Conservation (phyloP, 768 basidiomycete species). For the Russula olivacea region DNA sequence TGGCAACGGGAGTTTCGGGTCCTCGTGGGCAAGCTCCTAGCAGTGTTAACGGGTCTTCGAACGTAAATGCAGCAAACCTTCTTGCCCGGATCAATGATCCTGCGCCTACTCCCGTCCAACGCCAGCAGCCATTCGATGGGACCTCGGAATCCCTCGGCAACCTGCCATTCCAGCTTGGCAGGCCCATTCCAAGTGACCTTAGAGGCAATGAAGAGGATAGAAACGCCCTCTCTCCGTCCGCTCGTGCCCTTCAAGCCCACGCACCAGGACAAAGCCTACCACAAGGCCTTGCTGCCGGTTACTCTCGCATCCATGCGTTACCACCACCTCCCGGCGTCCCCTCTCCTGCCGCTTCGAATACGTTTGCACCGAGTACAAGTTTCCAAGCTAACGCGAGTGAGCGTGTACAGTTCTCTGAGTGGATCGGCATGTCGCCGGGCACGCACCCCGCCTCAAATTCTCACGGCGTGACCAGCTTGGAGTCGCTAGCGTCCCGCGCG, state of each 20-base stretch:
- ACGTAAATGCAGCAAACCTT: constrained; percentile 24
- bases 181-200: constrained; percentile 32
- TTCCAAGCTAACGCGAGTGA: constrained; percentile 26
- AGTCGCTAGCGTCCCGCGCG: constrained; percentile 51
- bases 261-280: constrained; percentile 89
- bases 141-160: constrained; percentile 35
- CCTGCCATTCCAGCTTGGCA: constrained; percentile 37
- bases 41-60: constrained; percentile 14
- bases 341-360: constrained; percentile 34
- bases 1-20: constrained; percentile 26
- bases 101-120: constrained; percentile 21
- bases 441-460: constrained; percentile 29
- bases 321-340: constrained; percentile 35
- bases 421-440: constrained; percentile 32
- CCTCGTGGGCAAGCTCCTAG: constrained; percentile 21
- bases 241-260: constrained; percentile 78
- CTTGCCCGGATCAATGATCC: constrained; percentile 26
- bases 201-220: constrained; percentile 29
- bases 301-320: constrained; percentile 81
- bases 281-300: constrained; percentile 86
- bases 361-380: constrained; percentile 30
- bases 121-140: constrained; percentile 27
- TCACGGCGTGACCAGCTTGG: constrained; percentile 33
- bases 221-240: constrained; percentile 53
- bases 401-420: constrained; percentile 28